A percentile compares a stretch with the other conserved stretches of the same genome.
These are phyloP conservation scores for Pseudozyma tsukubaensis DNA, from an alignment of 1,284 basidiomycete genomes.

Conservation along the genomic window DNA sequence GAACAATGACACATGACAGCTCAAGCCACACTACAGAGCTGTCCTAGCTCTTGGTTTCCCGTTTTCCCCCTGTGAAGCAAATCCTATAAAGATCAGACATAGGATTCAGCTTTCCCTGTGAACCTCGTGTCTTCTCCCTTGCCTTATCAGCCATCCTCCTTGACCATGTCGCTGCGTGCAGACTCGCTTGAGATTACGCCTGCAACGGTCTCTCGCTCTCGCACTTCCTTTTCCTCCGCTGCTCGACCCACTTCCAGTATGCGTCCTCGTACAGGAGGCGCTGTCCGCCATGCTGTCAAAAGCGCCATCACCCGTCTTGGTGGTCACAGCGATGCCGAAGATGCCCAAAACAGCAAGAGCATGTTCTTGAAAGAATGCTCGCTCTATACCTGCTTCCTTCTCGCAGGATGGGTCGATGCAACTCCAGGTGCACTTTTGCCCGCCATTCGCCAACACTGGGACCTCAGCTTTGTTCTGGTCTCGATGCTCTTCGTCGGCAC, in stretches of 20 bases:
- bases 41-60: no score
- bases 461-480: conserved; percentile 37
- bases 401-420: conserved; percentile 54
- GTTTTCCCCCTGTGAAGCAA: no score
- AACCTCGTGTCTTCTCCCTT: neutral
- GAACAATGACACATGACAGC: no score
- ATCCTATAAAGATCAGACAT: no score
- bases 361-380: conserved; percentile 44
- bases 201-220: conserved; percentile 2
- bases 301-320: conserved; percentile 16
- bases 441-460: conserved; percentile 46
- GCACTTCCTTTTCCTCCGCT: conserved; percentile 6
- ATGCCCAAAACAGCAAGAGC: conserved; percentile 11
- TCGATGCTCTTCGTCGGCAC: conserved; percentile 55
- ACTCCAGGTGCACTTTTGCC: conserved; percentile 47
- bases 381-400: conserved; percentile 38
- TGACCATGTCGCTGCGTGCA: conserved; percentile 20
- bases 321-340: neutral
- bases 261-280: conserved; percentile 11
- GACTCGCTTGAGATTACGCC: conserved; percentile 2
- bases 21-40: no score
- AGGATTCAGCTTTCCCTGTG: no score
- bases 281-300: conserved; percentile 28
- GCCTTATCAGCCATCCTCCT: neutral
- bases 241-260: conserved; percentile 8